Base-by-base conservation (phyloP, 768 basidiomycete genomes). In the Hericium alpestre region DNA sequence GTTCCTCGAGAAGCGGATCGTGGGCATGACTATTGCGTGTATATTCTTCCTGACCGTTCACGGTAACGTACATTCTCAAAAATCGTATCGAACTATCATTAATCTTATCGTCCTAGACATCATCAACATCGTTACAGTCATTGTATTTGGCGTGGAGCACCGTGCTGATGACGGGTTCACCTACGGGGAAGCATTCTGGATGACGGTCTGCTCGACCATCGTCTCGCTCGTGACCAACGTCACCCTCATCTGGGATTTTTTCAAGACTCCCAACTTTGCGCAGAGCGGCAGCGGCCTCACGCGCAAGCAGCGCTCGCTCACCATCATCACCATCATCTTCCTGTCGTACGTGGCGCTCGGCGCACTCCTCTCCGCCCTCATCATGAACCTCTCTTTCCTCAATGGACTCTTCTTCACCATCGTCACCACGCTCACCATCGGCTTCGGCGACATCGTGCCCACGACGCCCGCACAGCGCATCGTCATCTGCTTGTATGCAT, bases 381-480 rank as follows among this genome's bases (percentile, higher is more conserved):
- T 83, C 23, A 67, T 84, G 47, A 55, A 76, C 3, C 74, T 87
- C 37, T 67, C 73, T 18, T 93, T 87, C 66, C 76, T 90, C 62
- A 74, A 89, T 65, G 83, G 82, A 0, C 73, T 92, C n/a, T 91
- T 90, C 65, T 90, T 90, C 64, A 80, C 83, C 8, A 75, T 88
- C 40, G 80, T 81, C 16, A 78, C 86, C 4, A 84, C 91, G 58
- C 86, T 90, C 66, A 86, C 67, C 7, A 63, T 70, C 57, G 82
- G 85, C 4, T 89, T 90, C 64, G 89, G 89, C n/a, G 89, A 91
- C 64, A 83, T 90, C 54, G 66, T 71, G 10, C 87, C 87, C 2
- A 54, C 47, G 2, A 71, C 73, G 2, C 70, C 79, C 3, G 75
- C 75, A 0, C 72, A 79, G 3, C 81, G 81, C n/a, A 60, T 84